Evolutionary conservation across 2,329 filamentous ascomycete genomes (phyloP), one percentile per base, ranked within the genome.

Genomic region (Aspergillus floridensis): DNA sequence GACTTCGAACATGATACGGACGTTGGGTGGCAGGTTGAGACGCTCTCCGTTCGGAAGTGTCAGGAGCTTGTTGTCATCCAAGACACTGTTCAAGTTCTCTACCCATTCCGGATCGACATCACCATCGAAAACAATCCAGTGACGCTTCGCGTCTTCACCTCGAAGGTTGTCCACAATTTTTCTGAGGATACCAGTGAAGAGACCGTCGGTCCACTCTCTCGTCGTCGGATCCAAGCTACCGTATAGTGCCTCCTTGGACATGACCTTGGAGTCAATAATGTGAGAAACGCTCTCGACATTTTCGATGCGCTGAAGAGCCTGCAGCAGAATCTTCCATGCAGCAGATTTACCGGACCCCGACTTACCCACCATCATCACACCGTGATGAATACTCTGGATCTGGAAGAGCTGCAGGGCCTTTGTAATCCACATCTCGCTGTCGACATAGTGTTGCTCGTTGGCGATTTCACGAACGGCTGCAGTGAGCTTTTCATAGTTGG

Each of bases 91-190:
- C 82, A 99, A 81, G 76, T 99, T 99, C 75, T 99, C 95, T 66
- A 99, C 95, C 95, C 95, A 99, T 76, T 98, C 96, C 1, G 95
- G 95, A 76, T 99, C 95, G 63, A 99, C 95, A 74, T 99, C 95
- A 62, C 95, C 96, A 74, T 99, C 95, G 70, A 99, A 99, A 5
- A 99, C 91, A 69, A 99, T 98, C 95, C 95, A 99, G 76, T 99
- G 95, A 58, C 95, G 88, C 79, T 99, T 99, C 31, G 88, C 86
- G 72, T 98, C 93, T 76, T 99, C 95, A 56, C 96, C 95, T 81
- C 95, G 92, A 54, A 99, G 85, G 72, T 99, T 99, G 76, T 99
- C 96, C 56, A 99, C 93, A 68, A 99, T 98, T 80, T 98, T 99
- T 70, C 95, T 89, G 47, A 99, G 82, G 65, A 97, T 99, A 74